A percentile compares a stretch with the other conserved stretches of the same genome.
phyloP scores from a whole-genome alignment of 2,329 filamentous ascomycete genomes.

The Nannizziopsis barbatae region DNA sequence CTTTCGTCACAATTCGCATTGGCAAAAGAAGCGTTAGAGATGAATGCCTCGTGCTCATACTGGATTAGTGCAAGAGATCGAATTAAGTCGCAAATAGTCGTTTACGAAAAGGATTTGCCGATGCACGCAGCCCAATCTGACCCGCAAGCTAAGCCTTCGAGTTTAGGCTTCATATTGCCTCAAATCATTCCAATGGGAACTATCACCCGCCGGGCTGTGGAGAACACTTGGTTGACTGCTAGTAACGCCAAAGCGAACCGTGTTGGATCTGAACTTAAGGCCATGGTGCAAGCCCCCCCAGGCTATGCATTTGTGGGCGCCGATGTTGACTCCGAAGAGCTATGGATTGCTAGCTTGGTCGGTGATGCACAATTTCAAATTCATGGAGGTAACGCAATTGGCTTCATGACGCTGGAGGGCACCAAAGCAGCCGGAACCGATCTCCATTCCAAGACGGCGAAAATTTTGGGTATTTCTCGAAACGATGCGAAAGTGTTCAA shows the following conservation, averaged over 20 bases:
- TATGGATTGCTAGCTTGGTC: conserved; percentile 94
- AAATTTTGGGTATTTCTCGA: conserved; percentile 82
- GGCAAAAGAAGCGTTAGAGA: conserved; percentile 88
- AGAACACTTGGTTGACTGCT: conserved; percentile 96
- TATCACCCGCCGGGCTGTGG: conserved; percentile 83
- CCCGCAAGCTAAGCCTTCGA: conserved; percentile 19
- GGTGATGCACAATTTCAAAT: conserved; percentile 91
- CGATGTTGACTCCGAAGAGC: conserved; percentile 91
- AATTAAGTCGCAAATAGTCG: conserved; percentile 90
- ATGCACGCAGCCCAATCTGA: conserved; percentile 18
- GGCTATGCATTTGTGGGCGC: conserved; percentile 93
- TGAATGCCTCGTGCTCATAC: conserved; percentile 98
- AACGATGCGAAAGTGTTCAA: conserved; percentile 98
- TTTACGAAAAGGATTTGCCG: conserved; percentile 59
- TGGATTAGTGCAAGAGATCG: conserved; percentile 94
- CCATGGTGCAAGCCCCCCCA: conserved; percentile 84
- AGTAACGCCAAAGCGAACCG: conserved; percentile 94
- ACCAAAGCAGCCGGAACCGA: conserved; percentile 91
- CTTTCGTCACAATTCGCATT: conserved; percentile 79
- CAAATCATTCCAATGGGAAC: conserved; percentile 98
- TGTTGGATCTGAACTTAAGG: conserved; percentile 91
- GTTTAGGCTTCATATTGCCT: conserved; percentile 76
- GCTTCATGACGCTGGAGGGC: conserved; percentile 97
- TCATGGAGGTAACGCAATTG: conserved; percentile 91
- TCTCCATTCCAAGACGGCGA: conserved; percentile 83